Evolutionary conservation across 2,329 filamentous ascomycete species (phyloP).

Genomic region (Microdochium paspali): DNA sequence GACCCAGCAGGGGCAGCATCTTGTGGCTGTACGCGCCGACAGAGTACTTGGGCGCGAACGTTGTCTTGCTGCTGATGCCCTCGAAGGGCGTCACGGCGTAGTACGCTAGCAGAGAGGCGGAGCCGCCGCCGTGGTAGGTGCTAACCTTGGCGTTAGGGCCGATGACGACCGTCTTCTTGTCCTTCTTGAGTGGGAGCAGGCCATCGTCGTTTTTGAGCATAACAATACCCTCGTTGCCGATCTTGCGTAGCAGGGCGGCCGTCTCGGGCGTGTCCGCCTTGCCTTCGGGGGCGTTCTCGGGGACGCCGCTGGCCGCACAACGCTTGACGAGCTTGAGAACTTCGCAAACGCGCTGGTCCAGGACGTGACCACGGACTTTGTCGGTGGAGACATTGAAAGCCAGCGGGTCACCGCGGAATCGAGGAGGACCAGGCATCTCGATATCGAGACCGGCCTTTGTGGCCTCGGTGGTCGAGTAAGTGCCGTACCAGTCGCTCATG

Average conservation of each 20-base stretch:
- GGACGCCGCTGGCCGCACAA: conserved; percentile 41
- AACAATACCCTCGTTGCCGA: conserved; percentile 62
- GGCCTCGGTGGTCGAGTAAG: conserved; percentile 42
- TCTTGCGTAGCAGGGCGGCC: conserved; percentile 51
- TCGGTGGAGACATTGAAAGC: conserved; percentile 44
- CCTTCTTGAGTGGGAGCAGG: conserved; percentile 53
- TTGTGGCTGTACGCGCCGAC: conserved; percentile 58
- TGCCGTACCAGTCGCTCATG: conserved; percentile 53
- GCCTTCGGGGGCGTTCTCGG: conserved; percentile 43
- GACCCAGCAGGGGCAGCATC: conserved; percentile 49
- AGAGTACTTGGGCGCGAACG: conserved; percentile 34
- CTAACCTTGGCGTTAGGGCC: conserved; percentile 48
- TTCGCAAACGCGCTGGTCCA: conserved; percentile 48
- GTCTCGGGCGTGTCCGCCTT: conserved; percentile 51
- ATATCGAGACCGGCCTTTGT: conserved; percentile 44
- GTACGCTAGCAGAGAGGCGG: conserved; percentile 50
- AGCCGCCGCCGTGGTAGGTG: conserved; percentile 55
- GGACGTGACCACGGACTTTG: conserved; percentile 43
- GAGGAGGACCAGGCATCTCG: conserved; percentile 49
- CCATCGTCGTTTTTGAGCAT: conserved; percentile 62
- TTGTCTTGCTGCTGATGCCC: conserved; percentile 50
- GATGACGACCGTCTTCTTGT: conserved; percentile 45
- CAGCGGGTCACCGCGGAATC: conserved; percentile 39
- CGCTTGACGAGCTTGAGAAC: conserved; percentile 52
- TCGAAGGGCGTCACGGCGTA: conserved; percentile 65